Base-by-base conservation (phyloP, 73 alveolate genomes). In the Symbiodinium natans region DNA sequence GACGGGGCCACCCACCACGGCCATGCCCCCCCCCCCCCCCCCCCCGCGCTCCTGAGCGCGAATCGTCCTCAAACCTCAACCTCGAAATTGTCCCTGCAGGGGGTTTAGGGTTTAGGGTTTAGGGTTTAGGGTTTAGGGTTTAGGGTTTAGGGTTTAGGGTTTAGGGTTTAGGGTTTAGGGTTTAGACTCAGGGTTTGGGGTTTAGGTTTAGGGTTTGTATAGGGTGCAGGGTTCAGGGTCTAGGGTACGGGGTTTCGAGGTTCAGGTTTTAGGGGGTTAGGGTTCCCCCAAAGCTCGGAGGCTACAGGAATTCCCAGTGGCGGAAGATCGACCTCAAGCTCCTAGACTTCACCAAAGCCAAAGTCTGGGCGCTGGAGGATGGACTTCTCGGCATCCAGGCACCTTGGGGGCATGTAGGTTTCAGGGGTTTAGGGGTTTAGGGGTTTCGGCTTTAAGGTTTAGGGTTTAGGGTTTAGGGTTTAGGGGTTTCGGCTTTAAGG, bases 311-410 rank as follows among this genome's bases (percentile, higher is more conserved):
- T 29, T 41, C 97, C 39, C 97, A 90, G 39, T 90, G 97, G 97
- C 97, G 97, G 8, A 40, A 90, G 52, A 40, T 90, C 41, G 97
- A 90, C 48, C 56, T 90, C 46, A 71, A 90, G n/a, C 88, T 87
- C 34, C 56, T 90, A 88, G 97, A 90, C 52, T 71, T 90, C 38
- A 41, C 88, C 6, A n/a, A 68, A n/a, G 75, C 88, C 56, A 33
- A 42, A 6, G 17, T 40, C 10, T 90, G 97, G 97, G 88, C 87
- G 21, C 52, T 90, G 52, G 97, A 90, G 36, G 97, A 90, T 41
- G 97, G 97, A 19, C 29, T 88, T 5, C 48, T 90, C n/a, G 97
- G 97, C n/a, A 19, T 90, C 3, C 87, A 90, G 97, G 97, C 31
- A 27, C 31, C 77, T 5, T 5, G 36, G 10, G 25, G 17, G 68